Evolutionary conservation across 2,329 filamentous ascomycete species (phyloP), one percentile per base, ranked within the genome.

Genomic region (Lachnellula occidentalis): DNA sequence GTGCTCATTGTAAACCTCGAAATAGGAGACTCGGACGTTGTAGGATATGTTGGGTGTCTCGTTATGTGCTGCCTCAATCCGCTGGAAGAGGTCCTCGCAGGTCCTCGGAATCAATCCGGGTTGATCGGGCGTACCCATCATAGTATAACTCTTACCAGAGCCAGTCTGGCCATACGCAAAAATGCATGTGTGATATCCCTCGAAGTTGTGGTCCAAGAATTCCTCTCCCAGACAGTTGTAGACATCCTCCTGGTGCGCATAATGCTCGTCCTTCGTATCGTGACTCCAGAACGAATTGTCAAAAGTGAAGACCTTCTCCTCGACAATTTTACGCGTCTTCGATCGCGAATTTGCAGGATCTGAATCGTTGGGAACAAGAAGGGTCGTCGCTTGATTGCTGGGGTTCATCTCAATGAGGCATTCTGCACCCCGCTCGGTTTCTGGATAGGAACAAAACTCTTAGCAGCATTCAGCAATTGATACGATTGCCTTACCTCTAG

Each of bases 261-360:
- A 99, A 73, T 96, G 90, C 34, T 83, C 76, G 68, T 96, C 91
- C 24, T 77, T 71, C 53, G 80, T 79, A 69, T 92, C 76, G 72
- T 96, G 91, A 56, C 92, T 97, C 92, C 94, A 99, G 74, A 97
- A 99, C 0, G 92, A 97, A 69, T 91, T 95, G 76, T 99, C 94
- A 70, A 99, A 99, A 2, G 89, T 92, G 68, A 99, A 99, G 0
- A 79, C 81, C 73, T 95, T 96, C 68, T 96, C 90, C 67, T 96
- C 91, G 53, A 88, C 76, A 7, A 87, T 76, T 70, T 87, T 92
- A 58, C 90, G 83, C 39, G 82, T 81, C 71, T 85, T 86, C 3
- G 80, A 76, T 59, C 80, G 78, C 45, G 76, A 69, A 59, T 82
- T 85, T 41, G 74, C 74, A 15, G 76, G 73, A 56, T 79, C 77